Evolutionary conservation across 768 basidiomycete genomes (phyloP).

Genomic region (Leccinum arenicola): DNA sequence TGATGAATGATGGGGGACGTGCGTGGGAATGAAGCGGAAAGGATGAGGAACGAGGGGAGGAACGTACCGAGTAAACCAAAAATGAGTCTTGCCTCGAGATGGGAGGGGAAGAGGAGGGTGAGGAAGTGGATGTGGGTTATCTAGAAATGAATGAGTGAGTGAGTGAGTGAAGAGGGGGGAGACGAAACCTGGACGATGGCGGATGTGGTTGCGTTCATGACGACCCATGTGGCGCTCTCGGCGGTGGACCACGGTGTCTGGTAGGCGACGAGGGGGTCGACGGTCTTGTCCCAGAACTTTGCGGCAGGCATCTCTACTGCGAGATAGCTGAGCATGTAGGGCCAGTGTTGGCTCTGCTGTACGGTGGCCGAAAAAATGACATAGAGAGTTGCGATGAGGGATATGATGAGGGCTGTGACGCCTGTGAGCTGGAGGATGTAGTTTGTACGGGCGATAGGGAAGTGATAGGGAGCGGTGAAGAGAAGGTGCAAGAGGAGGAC

Average conservation of each 20-base stretch:
- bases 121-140: conserved; percentile 98
- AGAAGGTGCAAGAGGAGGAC: conserved; percentile 89
- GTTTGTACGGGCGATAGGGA: conserved; percentile 90
- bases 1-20: conserved; percentile 19
- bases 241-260: conserved; percentile 55
- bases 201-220: conserved; percentile 84
- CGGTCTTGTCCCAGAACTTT: conserved; percentile 11
- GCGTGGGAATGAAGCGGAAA: background rate
- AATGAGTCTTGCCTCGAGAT: conserved; percentile 83
- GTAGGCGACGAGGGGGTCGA: conserved; percentile 26
- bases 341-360: conserved; percentile 73
- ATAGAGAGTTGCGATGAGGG: conserved; percentile 72
- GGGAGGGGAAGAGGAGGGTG: conserved; percentile 90
- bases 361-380: conserved; percentile 63
- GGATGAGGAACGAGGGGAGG: background rate
- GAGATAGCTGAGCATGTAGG: conserved; percentile 94
- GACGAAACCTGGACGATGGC: conserved; percentile 77
- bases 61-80: conserved; percentile 73
- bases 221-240: conserved; percentile 74
- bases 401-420: conserved; percentile 75
- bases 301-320: conserved; percentile 59
- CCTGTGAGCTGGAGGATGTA: conserved; percentile 87
- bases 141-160: conserved; percentile 36
- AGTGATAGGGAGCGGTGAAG: conserved; percentile 96
- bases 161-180: conserved; percentile 39